These are phyloP conservation scores for Geotrichum europaeum DNA, from an alignment of 1,139 yeast genomes.

Conservation along the genomic window DNA sequence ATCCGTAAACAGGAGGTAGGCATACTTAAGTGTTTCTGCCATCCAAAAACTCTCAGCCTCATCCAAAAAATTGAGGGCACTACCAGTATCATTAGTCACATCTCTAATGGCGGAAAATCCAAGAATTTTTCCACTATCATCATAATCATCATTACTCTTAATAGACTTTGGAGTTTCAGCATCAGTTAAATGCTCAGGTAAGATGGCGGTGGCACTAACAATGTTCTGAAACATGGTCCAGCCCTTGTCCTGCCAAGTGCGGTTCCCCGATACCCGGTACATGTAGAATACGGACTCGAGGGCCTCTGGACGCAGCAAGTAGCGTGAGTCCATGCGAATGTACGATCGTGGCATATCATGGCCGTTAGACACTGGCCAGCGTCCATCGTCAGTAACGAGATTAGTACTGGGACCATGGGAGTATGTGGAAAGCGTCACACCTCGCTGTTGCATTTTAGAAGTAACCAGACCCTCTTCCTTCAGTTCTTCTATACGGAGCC, in stretches of 20 bases:
- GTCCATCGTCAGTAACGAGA: conserved; percentile 18
- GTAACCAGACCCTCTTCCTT: neutral
- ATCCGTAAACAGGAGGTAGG: conserved; percentile 63
- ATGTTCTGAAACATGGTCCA: conserved; percentile 57
- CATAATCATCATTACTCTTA: too few relatives aligned
- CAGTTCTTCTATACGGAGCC: neutral
- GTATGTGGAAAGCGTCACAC: neutral
- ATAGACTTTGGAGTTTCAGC: neutral
- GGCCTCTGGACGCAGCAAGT: conserved; percentile 66
- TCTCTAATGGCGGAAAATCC: conserved; percentile 47
- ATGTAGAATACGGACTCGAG: conserved; percentile 69
- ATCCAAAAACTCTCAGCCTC: conserved; percentile 68
- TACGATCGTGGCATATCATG: conserved; percentile 36
- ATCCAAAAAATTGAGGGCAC: conserved; percentile 34
- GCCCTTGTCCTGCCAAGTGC: conserved; percentile 63
- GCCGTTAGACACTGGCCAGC: conserved; percentile 30
- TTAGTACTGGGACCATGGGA: neutral
- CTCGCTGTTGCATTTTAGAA: neutral
- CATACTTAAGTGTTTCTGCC: conserved; percentile 73
- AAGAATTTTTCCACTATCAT: conserved; percentile 39
- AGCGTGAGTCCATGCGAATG: conserved; percentile 42
- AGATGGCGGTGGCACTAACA: conserved; percentile 28
- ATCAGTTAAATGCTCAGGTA: conserved; percentile 1
- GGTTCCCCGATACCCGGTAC: conserved; percentile 70
- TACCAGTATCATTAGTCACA: conserved; percentile 37